Conservation (phyloP, 164 flowering plant species). For the Dillenia turbinata region DNA sequence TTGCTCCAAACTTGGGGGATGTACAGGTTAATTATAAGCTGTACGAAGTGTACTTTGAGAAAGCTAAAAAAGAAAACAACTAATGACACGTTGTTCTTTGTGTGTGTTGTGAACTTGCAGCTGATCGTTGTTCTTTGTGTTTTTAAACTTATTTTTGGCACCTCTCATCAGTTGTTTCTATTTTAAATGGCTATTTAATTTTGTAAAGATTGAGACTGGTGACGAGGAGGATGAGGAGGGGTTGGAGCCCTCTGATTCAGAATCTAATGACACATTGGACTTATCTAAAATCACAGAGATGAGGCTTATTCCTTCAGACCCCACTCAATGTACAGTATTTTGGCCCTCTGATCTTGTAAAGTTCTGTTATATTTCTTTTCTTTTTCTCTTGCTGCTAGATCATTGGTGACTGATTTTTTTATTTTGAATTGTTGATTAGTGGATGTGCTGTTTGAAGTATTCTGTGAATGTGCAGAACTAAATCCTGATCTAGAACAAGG, state of each 20-base stretch:
- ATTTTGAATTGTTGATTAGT: slow-evolving; percentile 38
- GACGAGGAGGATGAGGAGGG: slow-evolving; percentile 53
- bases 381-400: neutral
- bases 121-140: too few relatives aligned
- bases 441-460: slow-evolving; percentile 70
- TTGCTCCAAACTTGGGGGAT: too few relatives aligned
- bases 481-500: slow-evolving; percentile 87
- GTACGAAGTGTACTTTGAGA: too few relatives aligned
- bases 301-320: slow-evolving; percentile 90
- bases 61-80: too few relatives aligned
- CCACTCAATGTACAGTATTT: slow-evolving; percentile 48
- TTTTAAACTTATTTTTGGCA: too few relatives aligned
- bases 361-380: neutral
- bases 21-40: too few relatives aligned
- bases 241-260: slow-evolving; percentile 61
- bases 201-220: slow-evolving; percentile 70
- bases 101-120: too few relatives aligned
- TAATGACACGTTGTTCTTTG: too few relatives aligned
- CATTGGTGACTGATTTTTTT: slow-evolving; percentile 1
- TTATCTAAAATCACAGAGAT: slow-evolving; percentile 75
- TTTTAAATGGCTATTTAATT: slow-evolving; percentile 1
- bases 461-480: slow-evolving; percentile 89
- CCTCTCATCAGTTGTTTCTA: too few relatives aligned
- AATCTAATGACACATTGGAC: slow-evolving; percentile 38
- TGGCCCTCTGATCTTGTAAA: too few relatives aligned